Conservation (phyloP, 1,139 yeast genomes). For the Debaryomyces sp. region DNA sequence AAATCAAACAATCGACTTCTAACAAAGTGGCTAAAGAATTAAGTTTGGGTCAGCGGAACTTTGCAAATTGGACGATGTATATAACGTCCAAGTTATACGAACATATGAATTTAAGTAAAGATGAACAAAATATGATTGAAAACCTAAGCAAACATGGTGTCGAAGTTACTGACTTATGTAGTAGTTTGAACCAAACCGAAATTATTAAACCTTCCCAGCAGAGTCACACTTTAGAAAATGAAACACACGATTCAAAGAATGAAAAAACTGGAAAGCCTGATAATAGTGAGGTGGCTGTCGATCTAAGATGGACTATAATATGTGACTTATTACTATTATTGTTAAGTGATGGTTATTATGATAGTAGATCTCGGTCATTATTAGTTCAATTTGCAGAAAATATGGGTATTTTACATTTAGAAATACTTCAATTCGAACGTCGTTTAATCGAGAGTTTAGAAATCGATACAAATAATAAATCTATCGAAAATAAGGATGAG, state of each 20-base stretch:
- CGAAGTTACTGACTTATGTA: constrained; percentile 68
- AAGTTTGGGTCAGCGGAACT: constrained; percentile 71
- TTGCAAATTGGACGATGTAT: constrained; percentile 84
- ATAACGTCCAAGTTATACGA: constrained; percentile 72
- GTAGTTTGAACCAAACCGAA: constrained; percentile 51
- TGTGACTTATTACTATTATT: constrained; percentile 86
- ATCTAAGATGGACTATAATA: constrained; percentile 88
- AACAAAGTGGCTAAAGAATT: constrained; percentile 59
- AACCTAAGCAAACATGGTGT: constrained; percentile 84
- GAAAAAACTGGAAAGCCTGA: background rate
- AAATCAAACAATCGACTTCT: constrained; percentile 53
- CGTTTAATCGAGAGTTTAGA: constrained; percentile 89
- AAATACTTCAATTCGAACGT: constrained; percentile 88
- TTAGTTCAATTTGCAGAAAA: constrained; percentile 65
- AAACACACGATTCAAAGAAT: constrained; percentile 3
- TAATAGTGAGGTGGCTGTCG: constrained; percentile 42
- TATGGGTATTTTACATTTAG: constrained; percentile 61
- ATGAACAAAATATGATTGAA: constrained; percentile 87
- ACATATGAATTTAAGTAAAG: constrained; percentile 75
- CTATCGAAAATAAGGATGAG: constrained; percentile 62
- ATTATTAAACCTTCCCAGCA: constrained; percentile 31
- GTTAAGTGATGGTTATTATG: constrained; percentile 84
- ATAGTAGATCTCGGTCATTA: constrained; percentile 81
- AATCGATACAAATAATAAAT: constrained; percentile 66
- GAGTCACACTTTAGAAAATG: constrained; percentile 8